Base-by-base conservation (phyloP, 805 yeast genomes). In the Candida krabiensis region DNA sequence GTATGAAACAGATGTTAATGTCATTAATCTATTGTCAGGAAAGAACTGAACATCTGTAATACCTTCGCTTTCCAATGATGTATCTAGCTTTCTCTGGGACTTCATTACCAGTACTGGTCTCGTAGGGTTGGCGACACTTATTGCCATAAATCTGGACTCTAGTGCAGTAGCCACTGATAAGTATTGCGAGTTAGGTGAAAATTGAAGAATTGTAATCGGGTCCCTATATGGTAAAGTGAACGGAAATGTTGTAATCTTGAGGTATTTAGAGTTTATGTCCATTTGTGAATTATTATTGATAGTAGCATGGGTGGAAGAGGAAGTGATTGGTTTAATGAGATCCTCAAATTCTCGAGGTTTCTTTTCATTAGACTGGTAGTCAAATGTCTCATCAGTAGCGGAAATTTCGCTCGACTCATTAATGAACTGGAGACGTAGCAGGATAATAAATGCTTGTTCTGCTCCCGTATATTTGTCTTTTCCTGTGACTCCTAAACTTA, bases 401-500 rank as follows among this genome's bases (percentile, higher is more conserved):
- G 15, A 19, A 3, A 18, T 14, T 1, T 33, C 41, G 18, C 15
- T 19, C 7, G 38, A 16, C 12, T 41, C 47, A 30, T 46, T 50
- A 7, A 44, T 23, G 14, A 52, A 46, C 15, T 50, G 51, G 11
- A 64, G 37, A 9, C 54, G 45, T 14, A 64, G 83, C 30, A 87
- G 63, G 4, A 81, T 77, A 4, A 88, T 73, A 49, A 87, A 74
- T 3, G 95, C 89, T 54, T 85, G 91, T 53, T 83, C 90, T 19
- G 79, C 71, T 3, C 81, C 80, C 1, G 81, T 74, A 15, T 73
- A 63, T 41, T 83, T 70, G 55, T 86, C 95, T 40, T 80, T 76
- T 0, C 95, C 93, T 0, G 91, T 84, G 21, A 90, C 80, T 1
- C 95, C 93, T 46, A 87, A 77, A 4, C 93, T 93, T 9, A 89